Evolutionary conservation across 495 filamentous ascomycete species (phyloP).

Genomic region (Darksidea phi): DNA sequence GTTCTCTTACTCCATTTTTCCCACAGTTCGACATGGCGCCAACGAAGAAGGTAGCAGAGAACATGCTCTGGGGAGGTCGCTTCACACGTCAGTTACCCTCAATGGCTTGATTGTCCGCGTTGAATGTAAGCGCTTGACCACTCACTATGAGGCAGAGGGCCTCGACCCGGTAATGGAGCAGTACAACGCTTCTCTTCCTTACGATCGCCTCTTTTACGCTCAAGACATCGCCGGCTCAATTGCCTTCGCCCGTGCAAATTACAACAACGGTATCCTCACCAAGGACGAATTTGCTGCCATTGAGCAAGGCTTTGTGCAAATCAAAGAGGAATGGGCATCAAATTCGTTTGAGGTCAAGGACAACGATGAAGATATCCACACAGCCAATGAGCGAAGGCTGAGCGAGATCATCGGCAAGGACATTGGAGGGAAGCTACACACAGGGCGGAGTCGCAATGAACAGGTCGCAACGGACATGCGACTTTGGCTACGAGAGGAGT

Average conservation of each 20-base stretch:
- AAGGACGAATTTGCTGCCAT: conserved; percentile 72
- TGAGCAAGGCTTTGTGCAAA: conserved; percentile 67
- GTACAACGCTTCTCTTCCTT: conserved; percentile 85
- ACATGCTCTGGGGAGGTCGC: conserved; percentile 79
- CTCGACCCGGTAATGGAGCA: conserved; percentile 85
- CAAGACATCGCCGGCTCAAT: conserved; percentile 80
- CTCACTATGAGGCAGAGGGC: conserved; percentile 52
- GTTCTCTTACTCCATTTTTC: neutral
- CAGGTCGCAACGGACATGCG: conserved; percentile 94
- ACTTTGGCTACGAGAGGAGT: conserved; percentile 80
- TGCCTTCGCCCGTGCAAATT: conserved; percentile 84
- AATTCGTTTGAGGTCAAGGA: conserved; percentile 60
- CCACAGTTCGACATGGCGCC: conserved; percentile 28
- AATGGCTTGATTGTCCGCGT: conserved; percentile 6
- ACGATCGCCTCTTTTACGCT: conserved; percentile 77
- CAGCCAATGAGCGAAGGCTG: conserved; percentile 87
- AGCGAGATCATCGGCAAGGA: conserved; percentile 86
- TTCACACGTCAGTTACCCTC: conserved; percentile 62
- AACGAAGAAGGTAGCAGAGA: conserved; percentile 42
- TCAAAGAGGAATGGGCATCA: conserved; percentile 72
- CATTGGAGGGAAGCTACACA: conserved; percentile 89
- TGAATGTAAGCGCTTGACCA: conserved; percentile 41
- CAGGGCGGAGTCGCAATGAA: conserved; percentile 87
- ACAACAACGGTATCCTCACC: conserved; percentile 71
- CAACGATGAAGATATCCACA: conserved; percentile 82